Evolutionary conservation across 139 green algal genomes (phyloP), one percentile per base, ranked within the genome.

Genomic region (Asterochloris erici): DNA sequence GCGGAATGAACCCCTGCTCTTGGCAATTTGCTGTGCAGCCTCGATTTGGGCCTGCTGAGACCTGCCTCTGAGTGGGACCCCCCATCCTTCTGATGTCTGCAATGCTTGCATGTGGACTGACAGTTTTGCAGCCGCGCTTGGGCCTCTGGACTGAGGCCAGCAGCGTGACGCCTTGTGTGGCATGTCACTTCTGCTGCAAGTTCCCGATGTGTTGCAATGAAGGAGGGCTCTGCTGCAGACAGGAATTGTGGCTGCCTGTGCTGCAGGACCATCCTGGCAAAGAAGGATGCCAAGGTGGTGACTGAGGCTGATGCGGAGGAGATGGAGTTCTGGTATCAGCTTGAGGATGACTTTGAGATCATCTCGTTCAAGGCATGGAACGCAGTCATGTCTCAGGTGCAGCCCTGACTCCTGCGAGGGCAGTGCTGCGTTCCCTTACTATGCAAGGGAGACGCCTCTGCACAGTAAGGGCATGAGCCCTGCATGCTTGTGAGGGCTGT

Each of bases 301-400:
- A 78, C 63, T 19, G 86, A 79, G 27, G 86, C 89, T 62, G 88
- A 92, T 70, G 23, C 81, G 16, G 88, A 89, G 47, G 79, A 77
- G 38, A 47, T 94, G 62, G 82, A 89, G 2, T 76, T 84, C 79
- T 95, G 91, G 91, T 76, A 79, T 11, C 82, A 90, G n/a, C 73
- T 96, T 66, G 89, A 94, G 84, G 47, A 81, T 14, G 83, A 89
- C 80, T 95, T 94, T 81, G 63, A 81, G 12, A 38, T 63, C 10
- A 83, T 93, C 70, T 90, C 85, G 13, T 70, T 77, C 29, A 87
- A 87, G 84, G 86, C 87, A 0, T 94, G 91, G 92, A 94, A 90
- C 75, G 75, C 80, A 24, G 82, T 92, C 47, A 81, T 93, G 28
- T 63, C 87, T 74, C 90, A 94, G 86, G 86, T 93, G 69, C 13